A percentile compares a stretch with the other conserved stretches of the same genome.
phyloP scores from a whole-genome alignment of 345 rosid genomes.

The Heritiera littoralis region DNA sequence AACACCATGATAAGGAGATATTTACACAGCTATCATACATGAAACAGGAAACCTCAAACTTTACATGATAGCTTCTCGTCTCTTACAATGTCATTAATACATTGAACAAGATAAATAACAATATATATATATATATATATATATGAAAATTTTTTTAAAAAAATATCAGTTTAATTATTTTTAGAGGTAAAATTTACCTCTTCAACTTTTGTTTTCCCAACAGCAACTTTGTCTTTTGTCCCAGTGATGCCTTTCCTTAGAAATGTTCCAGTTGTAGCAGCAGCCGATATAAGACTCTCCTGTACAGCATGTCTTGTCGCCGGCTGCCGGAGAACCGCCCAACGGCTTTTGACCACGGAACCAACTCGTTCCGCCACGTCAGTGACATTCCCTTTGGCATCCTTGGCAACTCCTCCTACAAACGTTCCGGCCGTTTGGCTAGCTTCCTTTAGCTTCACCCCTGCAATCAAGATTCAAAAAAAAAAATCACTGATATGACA shows the following conservation, averaged over 20 bases:
- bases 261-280: slow-evolving; percentile 83
- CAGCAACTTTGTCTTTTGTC: slow-evolving; percentile 85
- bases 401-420: slow-evolving; percentile 86
- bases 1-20: neutral
- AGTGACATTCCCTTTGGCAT: slow-evolving; percentile 84
- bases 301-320: slow-evolving; percentile 79
- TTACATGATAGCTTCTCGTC: neutral
- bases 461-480: slow-evolving; percentile 40
- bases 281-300: slow-evolving; percentile 76
- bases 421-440: slow-evolving; percentile 78
- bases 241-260: slow-evolving; percentile 81
- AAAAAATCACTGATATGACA: neutral
- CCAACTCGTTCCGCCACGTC: slow-evolving; percentile 90
- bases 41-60: neutral
- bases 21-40: neutral
- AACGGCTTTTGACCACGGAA: slow-evolving; percentile 63
- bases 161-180: neutral
- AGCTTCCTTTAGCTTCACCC: slow-evolving; percentile 81
- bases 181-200: slow-evolving; percentile 55
- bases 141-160: neutral
- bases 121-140: too few relatives aligned
- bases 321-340: slow-evolving; percentile 87
- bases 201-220: slow-evolving; percentile 89
- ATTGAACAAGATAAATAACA: neutral
- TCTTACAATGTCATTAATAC: neutral